Conservation (phyloP, 2,329 filamentous ascomycete species). For the Trichophyton equinum region DNA sequence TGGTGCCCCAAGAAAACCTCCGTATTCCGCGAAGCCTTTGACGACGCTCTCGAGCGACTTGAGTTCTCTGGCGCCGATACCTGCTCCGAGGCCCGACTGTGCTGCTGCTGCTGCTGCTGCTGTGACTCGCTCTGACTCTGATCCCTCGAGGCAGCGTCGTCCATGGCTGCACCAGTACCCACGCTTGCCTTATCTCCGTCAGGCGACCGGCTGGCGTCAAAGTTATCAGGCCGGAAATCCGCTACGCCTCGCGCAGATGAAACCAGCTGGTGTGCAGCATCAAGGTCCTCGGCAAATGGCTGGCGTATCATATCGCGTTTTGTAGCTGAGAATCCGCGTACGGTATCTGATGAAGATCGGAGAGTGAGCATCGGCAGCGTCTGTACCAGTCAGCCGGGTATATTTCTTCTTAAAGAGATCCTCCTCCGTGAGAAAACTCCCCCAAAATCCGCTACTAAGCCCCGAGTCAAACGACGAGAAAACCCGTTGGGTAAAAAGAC, state of each 20-base stretch:
- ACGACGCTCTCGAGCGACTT: slow-evolving; percentile 20
- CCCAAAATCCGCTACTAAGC: not conserved
- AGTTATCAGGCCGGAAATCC: slow-evolving; percentile 19
- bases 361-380: slow-evolving; percentile 2
- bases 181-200: slow-evolving; percentile 14
- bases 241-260: slow-evolving; percentile 35
- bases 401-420: not conserved
- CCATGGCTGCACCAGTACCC: slow-evolving; percentile 11
- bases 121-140: not conserved
- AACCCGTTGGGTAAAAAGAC: not conserved
- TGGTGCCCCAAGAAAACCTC: slow-evolving; percentile 30
- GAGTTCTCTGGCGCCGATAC: slow-evolving; percentile 10
- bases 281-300: slow-evolving; percentile 36
- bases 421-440: not conserved
- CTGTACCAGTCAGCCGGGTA: not conserved
- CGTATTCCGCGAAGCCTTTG: slow-evolving; percentile 25
- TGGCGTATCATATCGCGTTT: slow-evolving; percentile 22
- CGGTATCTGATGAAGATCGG: not conserved
- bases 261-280: slow-evolving; percentile 37
- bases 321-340: slow-evolving; percentile 6
- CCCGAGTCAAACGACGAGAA: not conserved
- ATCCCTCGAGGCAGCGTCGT: not conserved
- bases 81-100: slow-evolving; percentile 12
- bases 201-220: slow-evolving; percentile 10
- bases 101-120: slow-evolving; percentile 6